Percentiles rank a stretch among this genome's conserved stretches.
These are phyloP conservation scores for Halenospora varia DNA, from an alignment of 495 filamentous ascomycete genomes.

Conservation along the genomic window DNA sequence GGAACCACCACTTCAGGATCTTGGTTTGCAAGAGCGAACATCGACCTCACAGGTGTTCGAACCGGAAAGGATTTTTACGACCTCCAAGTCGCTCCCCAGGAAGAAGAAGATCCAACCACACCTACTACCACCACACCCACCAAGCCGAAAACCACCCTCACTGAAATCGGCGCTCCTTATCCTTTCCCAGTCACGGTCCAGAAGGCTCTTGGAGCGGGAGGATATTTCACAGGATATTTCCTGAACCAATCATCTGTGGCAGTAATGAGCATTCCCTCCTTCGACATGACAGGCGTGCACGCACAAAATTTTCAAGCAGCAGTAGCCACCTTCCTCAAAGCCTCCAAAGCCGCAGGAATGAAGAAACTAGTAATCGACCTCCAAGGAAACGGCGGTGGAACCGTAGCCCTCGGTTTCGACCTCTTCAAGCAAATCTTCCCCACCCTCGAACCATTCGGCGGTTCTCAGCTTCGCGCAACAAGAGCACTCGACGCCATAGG, in stretches of 20 bases:
- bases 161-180: conserved; percentile 23
- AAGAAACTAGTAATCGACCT: conserved; percentile 46
- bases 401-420: conserved; percentile 34
- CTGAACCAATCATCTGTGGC: conserved; percentile 31
- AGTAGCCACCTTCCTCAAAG: neutral
- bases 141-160: conserved; percentile 6
- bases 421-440: conserved; percentile 49
- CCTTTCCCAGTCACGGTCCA: conserved; percentile 28
- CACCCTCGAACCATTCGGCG: conserved; percentile 33
- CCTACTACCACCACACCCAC: conserved; percentile 1
- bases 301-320: neutral
- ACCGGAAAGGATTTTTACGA: neutral
- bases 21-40: neutral
- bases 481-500: conserved; percentile 35
- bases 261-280: conserved; percentile 42
- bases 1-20: neutral
- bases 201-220: conserved; percentile 21
- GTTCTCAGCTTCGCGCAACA: conserved; percentile 38
- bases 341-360: conserved; percentile 16
- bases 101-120: neutral
- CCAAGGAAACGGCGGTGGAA: conserved; percentile 32
- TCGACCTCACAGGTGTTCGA: neutral
- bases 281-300: neutral
- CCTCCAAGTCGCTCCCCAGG: neutral
- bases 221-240: conserved; percentile 29